These are phyloP conservation scores for Solanum lycopersicoides DNA, from an alignment of 257 asterid genomes.

Conservation along the genomic window DNA sequence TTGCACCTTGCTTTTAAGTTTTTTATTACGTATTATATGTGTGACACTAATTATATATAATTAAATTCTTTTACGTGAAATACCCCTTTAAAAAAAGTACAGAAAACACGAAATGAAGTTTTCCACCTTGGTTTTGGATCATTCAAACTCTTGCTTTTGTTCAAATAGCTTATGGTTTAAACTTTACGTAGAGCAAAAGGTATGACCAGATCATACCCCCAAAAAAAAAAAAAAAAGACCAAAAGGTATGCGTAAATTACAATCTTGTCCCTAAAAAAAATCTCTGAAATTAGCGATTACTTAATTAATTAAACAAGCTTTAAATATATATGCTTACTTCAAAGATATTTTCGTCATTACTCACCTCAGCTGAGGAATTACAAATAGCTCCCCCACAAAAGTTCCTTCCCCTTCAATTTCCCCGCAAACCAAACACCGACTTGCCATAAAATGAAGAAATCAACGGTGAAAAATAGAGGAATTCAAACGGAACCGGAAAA, in stretches of 20 bases:
- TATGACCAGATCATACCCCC: not conserved
- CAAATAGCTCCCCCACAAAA: not conserved
- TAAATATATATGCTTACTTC: not conserved
- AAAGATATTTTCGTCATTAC: not conserved
- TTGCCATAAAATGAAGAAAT: constrained; percentile 19
- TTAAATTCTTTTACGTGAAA: fast-evolving
- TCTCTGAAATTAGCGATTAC: not conserved
- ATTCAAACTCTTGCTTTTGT: not conserved
- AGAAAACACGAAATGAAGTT: not conserved
- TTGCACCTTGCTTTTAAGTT: not conserved
- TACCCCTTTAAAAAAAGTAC: too few species aligned
- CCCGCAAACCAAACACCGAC: not conserved
- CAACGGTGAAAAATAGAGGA: not conserved
- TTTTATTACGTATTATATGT: not conserved
- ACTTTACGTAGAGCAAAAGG: not conserved
- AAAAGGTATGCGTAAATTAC: not conserved
- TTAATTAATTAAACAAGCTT: not conserved
- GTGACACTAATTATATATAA: not conserved
- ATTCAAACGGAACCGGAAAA: constrained; percentile 14
- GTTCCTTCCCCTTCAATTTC: not conserved
- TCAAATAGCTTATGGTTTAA: not conserved
- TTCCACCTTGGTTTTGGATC: not conserved
- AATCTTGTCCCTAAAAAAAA: not conserved
- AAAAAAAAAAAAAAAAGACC: not conserved
- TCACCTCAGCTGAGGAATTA: not conserved